These are phyloP conservation scores for Rhytidhysteron rufulum DNA, from an alignment of 2,329 filamentous ascomycete genomes.

Conservation along the genomic window DNA sequence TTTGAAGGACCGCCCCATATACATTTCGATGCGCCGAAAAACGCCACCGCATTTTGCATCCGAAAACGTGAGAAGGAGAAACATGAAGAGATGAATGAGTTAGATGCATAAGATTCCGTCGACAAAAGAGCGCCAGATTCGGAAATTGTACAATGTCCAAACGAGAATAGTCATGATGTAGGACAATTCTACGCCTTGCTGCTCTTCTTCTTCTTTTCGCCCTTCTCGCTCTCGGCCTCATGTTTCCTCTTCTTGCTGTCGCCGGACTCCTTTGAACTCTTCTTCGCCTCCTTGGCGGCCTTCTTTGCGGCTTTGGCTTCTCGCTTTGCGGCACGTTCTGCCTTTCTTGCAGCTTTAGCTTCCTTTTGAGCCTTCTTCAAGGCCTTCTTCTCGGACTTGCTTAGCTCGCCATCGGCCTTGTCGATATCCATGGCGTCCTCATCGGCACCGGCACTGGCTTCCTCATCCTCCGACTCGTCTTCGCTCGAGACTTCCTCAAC, in stretches of 20 bases:
- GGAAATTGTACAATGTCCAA: too few species aligned
- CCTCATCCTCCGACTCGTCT: constrained; percentile 41
- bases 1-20: too few species aligned
- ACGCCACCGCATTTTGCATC: too few species aligned
- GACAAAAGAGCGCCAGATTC: too few species aligned
- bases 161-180: too few species aligned
- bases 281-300: constrained; percentile 48
- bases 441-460: constrained; percentile 31
- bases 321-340: constrained; percentile 35
- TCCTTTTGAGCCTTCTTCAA: constrained; percentile 40
- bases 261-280: constrained; percentile 52
- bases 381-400: constrained; percentile 34
- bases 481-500: constrained; percentile 47
- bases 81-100: too few species aligned
- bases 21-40: too few species aligned
- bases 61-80: too few species aligned
- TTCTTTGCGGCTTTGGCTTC: constrained; percentile 51
- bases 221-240: constrained; percentile 49
- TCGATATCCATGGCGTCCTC: constrained; percentile 16
- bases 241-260: constrained; percentile 48
- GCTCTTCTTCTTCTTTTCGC: constrained; percentile 66
- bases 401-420: constrained; percentile 9
- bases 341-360: constrained; percentile 42
- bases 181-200: constrained; percentile 33
- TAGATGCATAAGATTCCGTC: too few species aligned